Evolutionary conservation across 2,329 filamentous ascomycete genomes (phyloP).

Genomic region (Verticillium tricorpus): DNA sequence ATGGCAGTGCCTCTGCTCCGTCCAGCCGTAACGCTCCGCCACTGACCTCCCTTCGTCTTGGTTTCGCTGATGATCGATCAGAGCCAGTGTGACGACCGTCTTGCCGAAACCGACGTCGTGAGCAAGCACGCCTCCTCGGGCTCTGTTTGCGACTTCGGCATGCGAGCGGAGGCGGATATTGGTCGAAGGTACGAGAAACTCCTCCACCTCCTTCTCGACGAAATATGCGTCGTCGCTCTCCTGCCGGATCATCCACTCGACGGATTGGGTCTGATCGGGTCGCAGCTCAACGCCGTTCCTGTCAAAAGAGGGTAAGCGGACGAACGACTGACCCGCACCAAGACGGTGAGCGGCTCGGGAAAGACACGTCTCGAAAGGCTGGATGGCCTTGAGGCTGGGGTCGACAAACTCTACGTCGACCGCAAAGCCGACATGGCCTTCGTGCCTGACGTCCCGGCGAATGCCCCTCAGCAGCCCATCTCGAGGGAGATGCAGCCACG

Average conservation of each 20-base stretch:
- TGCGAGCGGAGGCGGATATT: slow-evolving; percentile 27
- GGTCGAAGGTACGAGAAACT: slow-evolving; percentile 25
- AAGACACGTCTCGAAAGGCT: slow-evolving; percentile 24
- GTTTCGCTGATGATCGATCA: slow-evolving; percentile 23
- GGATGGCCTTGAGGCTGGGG: slow-evolving; percentile 9
- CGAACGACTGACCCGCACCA: neutral
- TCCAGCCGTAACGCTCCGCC: slow-evolving; percentile 9
- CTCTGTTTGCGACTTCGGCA: slow-evolving; percentile 19
- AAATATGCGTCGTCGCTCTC: slow-evolving; percentile 18
- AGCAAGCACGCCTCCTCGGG: slow-evolving; percentile 34
- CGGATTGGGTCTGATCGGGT: slow-evolving; percentile 15
- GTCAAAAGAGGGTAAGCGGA: slow-evolving; percentile 12
- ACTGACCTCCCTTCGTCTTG: slow-evolving; percentile 16
- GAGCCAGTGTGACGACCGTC: slow-evolving; percentile 33
- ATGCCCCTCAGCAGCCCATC: neutral
- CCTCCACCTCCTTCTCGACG: slow-evolving; percentile 32
- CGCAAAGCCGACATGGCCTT: neutral
- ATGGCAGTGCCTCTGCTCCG: slow-evolving; percentile 6
- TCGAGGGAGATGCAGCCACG: slow-evolving; percentile 9
- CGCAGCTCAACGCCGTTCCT: slow-evolving; percentile 9
- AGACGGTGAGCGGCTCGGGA: neutral
- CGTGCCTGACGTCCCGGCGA: neutral
- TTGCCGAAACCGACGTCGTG: slow-evolving; percentile 42
- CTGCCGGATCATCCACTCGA: slow-evolving; percentile 21
- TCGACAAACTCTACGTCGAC: slow-evolving; percentile 4